Evolutionary conservation across 495 filamentous ascomycete species (phyloP), one percentile per base, ranked within the genome.

Genomic region (Chaetomidium leptoderma): DNA sequence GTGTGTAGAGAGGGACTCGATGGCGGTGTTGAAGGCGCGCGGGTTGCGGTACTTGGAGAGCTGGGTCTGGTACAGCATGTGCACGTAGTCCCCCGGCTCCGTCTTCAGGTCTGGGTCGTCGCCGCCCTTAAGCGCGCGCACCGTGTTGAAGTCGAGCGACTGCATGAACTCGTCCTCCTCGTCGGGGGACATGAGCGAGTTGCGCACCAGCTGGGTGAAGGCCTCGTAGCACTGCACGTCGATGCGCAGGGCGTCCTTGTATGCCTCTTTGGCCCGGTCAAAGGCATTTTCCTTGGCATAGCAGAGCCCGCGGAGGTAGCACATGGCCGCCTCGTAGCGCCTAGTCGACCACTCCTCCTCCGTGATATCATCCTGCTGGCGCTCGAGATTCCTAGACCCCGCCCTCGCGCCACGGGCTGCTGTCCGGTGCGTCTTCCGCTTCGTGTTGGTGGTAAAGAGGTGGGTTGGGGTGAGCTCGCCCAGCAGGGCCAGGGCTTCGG

Each of bases 151-250:
- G 71, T 96, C 89, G 11, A 99, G 78, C 23, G 88, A 89, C 59
- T 92, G 88, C 30, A 99, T 79, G 60, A 99, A 97, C 36, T 87
- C 78, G 80, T 93, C 91, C 68, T 99, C 93, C 70, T 99, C 95
- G 37, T 91, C 86, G 2, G 95, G 92, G n/a, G 92, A 91, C 90
- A 99, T 95, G 26, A 97, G 82, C 19, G 86, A 88, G 71, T 97
- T 97, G 76, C 92, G 91, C 87, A 97, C 96, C 48, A 99, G 80
- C 71, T 96, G 91, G 57, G 96, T 92, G 66, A 97, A 97, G 3
- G 93, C 93, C 69, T 99, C 93, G 66, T 95, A 97, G 71, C 93
- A 99, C 69, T 97, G 92, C 6, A 97, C 91, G 69, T 99, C 95
- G 66, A 99, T 97, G 46, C 89, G 81, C 40, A 97, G 89, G 7